Conservation (phyloP, 306 rosid species). For the Rosa chinensis region DNA sequence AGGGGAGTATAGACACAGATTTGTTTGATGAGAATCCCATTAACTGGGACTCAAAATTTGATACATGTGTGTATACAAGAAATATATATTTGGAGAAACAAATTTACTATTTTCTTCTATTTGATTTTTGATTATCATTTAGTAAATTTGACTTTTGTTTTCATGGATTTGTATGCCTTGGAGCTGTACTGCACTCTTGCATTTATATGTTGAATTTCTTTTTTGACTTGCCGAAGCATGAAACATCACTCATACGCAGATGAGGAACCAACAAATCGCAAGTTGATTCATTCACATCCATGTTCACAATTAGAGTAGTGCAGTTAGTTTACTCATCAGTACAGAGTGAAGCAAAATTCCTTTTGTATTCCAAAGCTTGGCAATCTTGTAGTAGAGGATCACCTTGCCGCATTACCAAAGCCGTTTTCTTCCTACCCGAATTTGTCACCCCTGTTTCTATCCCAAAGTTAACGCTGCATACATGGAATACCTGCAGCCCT, state of each 20-base stretch:
- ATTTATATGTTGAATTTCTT: neutral
- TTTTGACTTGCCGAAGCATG: neutral
- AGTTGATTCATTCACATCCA: neutral
- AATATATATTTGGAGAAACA: neutral
- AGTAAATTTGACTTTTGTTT: neutral
- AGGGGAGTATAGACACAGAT: constrained; percentile 10
- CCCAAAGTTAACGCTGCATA: no score
- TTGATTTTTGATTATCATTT: neutral
- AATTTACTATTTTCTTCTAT: neutral
- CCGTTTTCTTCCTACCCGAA: neutral
- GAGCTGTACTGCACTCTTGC: neutral
- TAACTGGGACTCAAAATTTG: neutral
- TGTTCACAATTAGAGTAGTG: neutral
- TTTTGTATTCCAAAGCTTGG: no score
- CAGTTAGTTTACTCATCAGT: no score
- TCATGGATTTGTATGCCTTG: neutral
- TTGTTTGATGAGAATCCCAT: constrained; percentile 6
- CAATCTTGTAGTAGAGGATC: neutral
- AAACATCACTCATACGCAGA: neutral
- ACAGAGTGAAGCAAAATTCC: no score
- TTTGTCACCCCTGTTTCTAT: neutral
- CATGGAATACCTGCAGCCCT: no score
- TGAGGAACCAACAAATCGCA: neutral
- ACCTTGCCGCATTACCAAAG: neutral
- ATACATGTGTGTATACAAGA: neutral